Conservation (phyloP, 495 filamentous ascomycete species). For the Lindgomyces ingoldianus region DNA sequence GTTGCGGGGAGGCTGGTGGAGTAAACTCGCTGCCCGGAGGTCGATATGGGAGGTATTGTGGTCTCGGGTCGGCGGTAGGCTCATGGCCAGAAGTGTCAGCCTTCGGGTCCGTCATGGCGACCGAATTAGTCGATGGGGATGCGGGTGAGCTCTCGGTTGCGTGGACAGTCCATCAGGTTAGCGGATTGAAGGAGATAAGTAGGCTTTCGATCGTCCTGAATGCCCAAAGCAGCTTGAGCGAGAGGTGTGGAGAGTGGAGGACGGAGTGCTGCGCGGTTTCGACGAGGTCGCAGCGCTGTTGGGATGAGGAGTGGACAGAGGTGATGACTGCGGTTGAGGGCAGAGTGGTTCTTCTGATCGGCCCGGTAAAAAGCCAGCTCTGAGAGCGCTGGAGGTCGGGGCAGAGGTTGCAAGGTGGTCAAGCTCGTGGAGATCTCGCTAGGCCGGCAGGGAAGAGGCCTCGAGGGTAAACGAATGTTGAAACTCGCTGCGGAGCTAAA, state of each 20-base stretch:
- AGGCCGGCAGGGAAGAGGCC: background rate
- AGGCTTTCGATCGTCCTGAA: too few species aligned
- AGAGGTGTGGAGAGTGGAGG: too few species aligned
- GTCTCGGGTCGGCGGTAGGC: background rate
- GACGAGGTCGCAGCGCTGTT: too few species aligned
- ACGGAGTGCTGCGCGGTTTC: too few species aligned
- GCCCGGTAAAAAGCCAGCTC: too few species aligned
- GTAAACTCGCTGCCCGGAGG: constrained; percentile 18
- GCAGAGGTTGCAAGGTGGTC: too few species aligned
- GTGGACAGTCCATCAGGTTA: background rate
- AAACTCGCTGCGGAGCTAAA: background rate
- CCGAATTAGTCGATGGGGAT: background rate
- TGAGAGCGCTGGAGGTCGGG: too few species aligned
- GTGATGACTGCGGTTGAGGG: too few species aligned
- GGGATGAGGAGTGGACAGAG: too few species aligned
- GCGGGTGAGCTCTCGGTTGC: background rate
- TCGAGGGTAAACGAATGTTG: background rate
- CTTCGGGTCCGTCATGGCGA: background rate
- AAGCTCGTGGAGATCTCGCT: too few species aligned
- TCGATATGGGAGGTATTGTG: constrained; percentile 15
- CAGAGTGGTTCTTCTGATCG: too few species aligned
- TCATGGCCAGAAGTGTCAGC: background rate
- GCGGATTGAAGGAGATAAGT: background rate
- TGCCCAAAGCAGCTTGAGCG: too few species aligned
- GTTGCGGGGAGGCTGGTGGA: constrained; percentile 28